Base-by-base conservation (phyloP, 108 stramenopile species). In the Aurantiochytrium sp. region DNA sequence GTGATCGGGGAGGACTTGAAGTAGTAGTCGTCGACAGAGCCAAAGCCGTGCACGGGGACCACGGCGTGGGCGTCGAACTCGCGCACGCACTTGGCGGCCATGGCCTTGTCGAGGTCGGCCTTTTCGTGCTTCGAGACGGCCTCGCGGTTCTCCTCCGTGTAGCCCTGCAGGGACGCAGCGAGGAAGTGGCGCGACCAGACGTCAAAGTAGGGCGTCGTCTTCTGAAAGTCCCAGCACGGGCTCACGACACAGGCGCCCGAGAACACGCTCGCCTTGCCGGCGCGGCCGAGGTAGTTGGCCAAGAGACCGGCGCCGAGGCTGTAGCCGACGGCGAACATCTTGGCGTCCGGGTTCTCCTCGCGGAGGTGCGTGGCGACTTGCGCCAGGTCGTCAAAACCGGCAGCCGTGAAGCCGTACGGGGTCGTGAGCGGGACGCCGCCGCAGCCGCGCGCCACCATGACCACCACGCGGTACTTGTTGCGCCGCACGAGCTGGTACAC, bases 401-500 rank as follows among this genome's bases (percentile, higher is more conserved):
- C 21, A 2, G 86, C 89, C 4, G 31, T 39, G 52, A 87, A 89
- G 39, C 86, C 48, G 4, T 36, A 24, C 4, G 86, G 53, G 17
- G 89, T 65, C 10, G 59, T 55, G 22, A 89, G 89, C 21, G 55
- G 24, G n/a, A 54, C 19, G n/a, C 68, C 89, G 10, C 86, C 86
- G 69, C 89, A 89, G 21, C 89, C 89, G 8, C 89, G 89, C n/a
- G 89, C 65, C 30, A 68, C 85, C 59, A 89, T 85, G 37, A 88
- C 88, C 27, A 73, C 68, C 6, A 55, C 52, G n/a, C 34, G 30
- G 34, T 32, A 41, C 1, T 68, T 41, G 54, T 41, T 17, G 37
- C 50, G n/a, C 21, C 27, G 37, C 37, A 52, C 55, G 17, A 86
- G 86, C 32, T 52, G 36, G 24, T 22, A 8, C 21, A 53, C 36